Evolutionary conservation across 2,329 filamentous ascomycete genomes (phyloP).

Genomic region (Penicillium paneum): DNA sequence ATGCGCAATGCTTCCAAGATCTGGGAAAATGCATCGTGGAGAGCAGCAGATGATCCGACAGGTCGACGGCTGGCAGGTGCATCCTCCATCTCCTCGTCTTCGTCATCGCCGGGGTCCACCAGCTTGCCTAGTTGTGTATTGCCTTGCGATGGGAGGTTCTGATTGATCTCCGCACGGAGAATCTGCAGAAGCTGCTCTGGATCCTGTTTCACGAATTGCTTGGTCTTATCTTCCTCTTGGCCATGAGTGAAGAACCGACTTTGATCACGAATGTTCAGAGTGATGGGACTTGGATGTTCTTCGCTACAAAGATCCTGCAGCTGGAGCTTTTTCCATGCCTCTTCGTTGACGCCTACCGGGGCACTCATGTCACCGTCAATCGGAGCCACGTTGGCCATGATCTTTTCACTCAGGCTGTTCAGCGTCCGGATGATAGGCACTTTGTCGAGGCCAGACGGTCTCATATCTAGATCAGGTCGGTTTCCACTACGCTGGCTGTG

Average conservation of each 20-base stretch:
- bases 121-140: conserved; percentile 66
- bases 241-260: conserved; percentile 70
- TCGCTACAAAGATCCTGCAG: conserved; percentile 77
- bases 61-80: conserved; percentile 29
- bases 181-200: conserved; percentile 65
- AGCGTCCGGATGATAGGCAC: conserved; percentile 85
- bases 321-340: conserved; percentile 69
- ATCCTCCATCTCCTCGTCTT: conserved; percentile 56
- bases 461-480: conserved; percentile 84
- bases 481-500: conserved; percentile 86
- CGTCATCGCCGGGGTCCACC: conserved; percentile 53
- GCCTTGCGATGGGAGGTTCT: conserved; percentile 49
- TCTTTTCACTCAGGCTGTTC: conserved; percentile 88
- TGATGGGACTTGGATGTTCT: conserved; percentile 70
- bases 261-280: conserved; percentile 85
- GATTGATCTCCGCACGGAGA: conserved; percentile 60
- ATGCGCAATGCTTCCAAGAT: conserved; percentile 58
- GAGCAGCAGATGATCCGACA: conserved; percentile 69
- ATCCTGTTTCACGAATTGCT: conserved; percentile 65
- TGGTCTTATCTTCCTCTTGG: conserved; percentile 47
- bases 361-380: conserved; percentile 67
- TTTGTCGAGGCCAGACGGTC: conserved; percentile 68
- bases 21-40: conserved; percentile 55
- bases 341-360: conserved; percentile 66
- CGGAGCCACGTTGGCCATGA: conserved; percentile 82